A percentile compares a stretch with the other conserved stretches of the same genome.
Conservation (phyloP, 192 early-diverging fungal species). For the Cladochytrium replicatum region DNA sequence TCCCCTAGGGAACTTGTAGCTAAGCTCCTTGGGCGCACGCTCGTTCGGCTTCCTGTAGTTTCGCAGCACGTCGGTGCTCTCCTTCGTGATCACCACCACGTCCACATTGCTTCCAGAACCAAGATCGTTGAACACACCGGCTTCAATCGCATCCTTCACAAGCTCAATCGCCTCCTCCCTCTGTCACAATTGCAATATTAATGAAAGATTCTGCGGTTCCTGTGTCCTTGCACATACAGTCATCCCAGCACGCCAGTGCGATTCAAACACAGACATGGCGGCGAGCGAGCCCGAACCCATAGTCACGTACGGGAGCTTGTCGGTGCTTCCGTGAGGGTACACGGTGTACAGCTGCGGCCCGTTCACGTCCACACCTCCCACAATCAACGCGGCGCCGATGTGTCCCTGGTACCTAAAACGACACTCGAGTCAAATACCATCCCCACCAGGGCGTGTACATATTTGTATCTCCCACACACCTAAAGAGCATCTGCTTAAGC, state of each 20-base stretch:
- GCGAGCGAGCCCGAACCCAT: slow-evolving; percentile 93
- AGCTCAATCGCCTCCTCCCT: slow-evolving; percentile 81
- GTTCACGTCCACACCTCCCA: slow-evolving; percentile 84
- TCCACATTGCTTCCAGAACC: slow-evolving; percentile 98
- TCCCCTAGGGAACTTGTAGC: slow-evolving; percentile 56
- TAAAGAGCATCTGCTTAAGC: slow-evolving; percentile 96
- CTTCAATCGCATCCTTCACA: slow-evolving; percentile 87
- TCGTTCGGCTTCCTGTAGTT: slow-evolving; percentile 84
- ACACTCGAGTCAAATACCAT: neutral
- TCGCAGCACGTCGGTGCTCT: slow-evolving; percentile 70
- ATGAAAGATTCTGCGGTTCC: neutral
- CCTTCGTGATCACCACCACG: slow-evolving; percentile 82
- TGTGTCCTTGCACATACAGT: slow-evolving; percentile 24
- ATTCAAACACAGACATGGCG: slow-evolving; percentile 94
- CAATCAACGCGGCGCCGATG: slow-evolving; percentile 84
- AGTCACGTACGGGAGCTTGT: slow-evolving; percentile 91
- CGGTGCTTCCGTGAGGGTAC: slow-evolving; percentile 89
- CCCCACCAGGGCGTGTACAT: neutral
- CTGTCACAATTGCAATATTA: slow-evolving; percentile 24
- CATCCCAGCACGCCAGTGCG: slow-evolving; percentile 68
- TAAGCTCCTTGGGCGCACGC: slow-evolving; percentile 73
- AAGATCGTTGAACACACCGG: slow-evolving; percentile 98
- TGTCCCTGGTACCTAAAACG: slow-evolving; percentile 79
- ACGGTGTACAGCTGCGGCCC: slow-evolving; percentile 89
- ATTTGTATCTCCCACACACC: slow-evolving; percentile 18